Evolutionary conservation across 768 basidiomycete genomes (phyloP).

Genomic region (Leccinum disarticulatum): DNA sequence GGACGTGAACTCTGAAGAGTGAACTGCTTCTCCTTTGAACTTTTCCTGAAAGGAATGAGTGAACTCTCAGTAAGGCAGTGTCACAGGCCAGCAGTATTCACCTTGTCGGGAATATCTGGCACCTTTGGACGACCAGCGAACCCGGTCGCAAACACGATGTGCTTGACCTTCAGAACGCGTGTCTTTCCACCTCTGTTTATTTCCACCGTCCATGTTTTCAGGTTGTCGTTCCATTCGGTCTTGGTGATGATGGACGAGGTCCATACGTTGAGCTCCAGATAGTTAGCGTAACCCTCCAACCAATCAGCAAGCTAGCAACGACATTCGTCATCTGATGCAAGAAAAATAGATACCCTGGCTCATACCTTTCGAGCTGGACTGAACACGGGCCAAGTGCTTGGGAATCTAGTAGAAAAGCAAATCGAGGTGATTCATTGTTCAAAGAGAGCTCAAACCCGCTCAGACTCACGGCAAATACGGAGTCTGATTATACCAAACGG

Average conservation of each 20-base stretch:
- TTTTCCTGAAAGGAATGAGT: conserved; percentile 31
- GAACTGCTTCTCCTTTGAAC: conserved; percentile 55
- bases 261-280: conserved; percentile 66
- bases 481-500: conserved; percentile 55
- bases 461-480: conserved; percentile 50
- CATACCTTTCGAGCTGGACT: conserved; percentile 49
- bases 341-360: no score
- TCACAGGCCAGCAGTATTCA: conserved; percentile 10
- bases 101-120: conserved; percentile 46
- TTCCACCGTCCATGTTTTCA: conserved; percentile 46
- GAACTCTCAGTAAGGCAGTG: no score
- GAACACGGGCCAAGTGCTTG: conserved; percentile 48
- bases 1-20: conserved; percentile 51
- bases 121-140: conserved; percentile 44
- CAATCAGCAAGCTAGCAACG: conserved; percentile 56
- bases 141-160: conserved; percentile 59
- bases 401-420: not conserved
- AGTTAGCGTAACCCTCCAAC: conserved; percentile 60
- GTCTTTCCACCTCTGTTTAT: conserved; percentile 35
- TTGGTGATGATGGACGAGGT: conserved; percentile 46
- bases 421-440: conserved; percentile 48
- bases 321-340: not conserved
- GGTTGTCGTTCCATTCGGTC: conserved; percentile 37
- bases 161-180: conserved; percentile 42
- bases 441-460: not conserved